Evolutionary conservation across 2,329 filamentous ascomycete genomes (phyloP), one percentile per base, ranked within the genome.

Genomic region (Fusarium buxicola): DNA sequence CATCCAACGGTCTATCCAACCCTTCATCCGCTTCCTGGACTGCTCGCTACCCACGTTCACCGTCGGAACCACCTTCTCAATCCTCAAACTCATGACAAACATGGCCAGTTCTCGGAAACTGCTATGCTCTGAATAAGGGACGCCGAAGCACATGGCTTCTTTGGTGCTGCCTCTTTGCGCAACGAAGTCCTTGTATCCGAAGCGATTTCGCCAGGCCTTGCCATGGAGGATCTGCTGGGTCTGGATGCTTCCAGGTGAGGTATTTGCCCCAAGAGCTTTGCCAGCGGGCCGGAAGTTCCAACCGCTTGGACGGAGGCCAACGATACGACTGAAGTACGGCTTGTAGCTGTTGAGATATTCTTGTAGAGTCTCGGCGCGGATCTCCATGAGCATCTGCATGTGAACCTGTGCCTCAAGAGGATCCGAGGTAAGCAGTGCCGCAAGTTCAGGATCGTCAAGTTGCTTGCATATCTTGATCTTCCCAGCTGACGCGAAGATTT

Each of bases 341-440:
- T 89, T 90, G 78, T 92, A 91, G 31, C 86, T 83, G 69, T 89
- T 86, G 7, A 98, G 85, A 71, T 99, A 99, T 59, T 97, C 94
- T 64, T 92, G 88, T 1, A 99, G 83, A 0, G 94, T 97, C 66
- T 97, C 94, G 30, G 93, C 89, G 24, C 93, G 89, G 66, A 99
- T 93, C 75, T 98, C 94, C 83, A 95, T 95, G 9, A 99, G 83
- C 70, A 91, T 93, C 69, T 97, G 96, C 94, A 99, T 97, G 77
- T 99, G 95, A 0, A 99, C 93, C 76, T 98, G 94, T 0, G 95
- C 95, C 69, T 92, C 91, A 18, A 85, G 80, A 0, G 95, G 93
- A 72, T 97, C 81, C 8, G 84, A 83, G 0, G 95, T 99, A 70
- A 99, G 84, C 5, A 92, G 84, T 0, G 85, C 83, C 24, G 88